Evolutionary conservation across 805 yeast genomes (phyloP), one percentile per base, ranked within the genome.

Genomic region (Candida ascalaphidarum): DNA sequence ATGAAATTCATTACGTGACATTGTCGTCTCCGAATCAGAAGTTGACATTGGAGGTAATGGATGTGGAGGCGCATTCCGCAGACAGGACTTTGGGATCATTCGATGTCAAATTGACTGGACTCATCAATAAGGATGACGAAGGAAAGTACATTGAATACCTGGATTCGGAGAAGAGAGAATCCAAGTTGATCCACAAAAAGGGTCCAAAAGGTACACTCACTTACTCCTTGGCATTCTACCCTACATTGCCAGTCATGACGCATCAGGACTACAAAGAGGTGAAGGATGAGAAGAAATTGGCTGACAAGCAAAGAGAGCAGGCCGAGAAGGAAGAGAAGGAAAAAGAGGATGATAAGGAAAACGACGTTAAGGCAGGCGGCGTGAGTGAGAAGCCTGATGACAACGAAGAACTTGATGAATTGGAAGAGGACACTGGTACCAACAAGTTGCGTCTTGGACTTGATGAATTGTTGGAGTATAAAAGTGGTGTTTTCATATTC

Each of bases 21-120:
- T 72, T 92, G 11, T 72, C 94, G 5, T 80, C 89, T 25, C 74
- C 85, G 14, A 79, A 81, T 48, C 96, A 88, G 54, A 77, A 70
- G 44, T 55, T 92, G 37, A 77, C 88, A 2, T 51, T 92, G 31
- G 97, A 92, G 50, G 94, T 77, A 5, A 82, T 92, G 95, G 97
- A 92, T 57, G 81, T 81, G 19, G 89, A 88, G 57, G 70, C 69
- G 34, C 68, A 60, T 30, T 72, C 80, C n/a, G 72, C 75, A 23
- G 98, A 92, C 55, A 75, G 96, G 44, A 73, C 94, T 4, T 68
- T 92, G 27, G 99, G 99, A 29, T 69, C 79, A 3, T 79, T 83
- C 58, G 79, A 77, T 43, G 57, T 92, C 13, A 72, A 74, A 43
- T 61, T 83, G 36, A 63, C 66, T 30, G 83, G 77, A 16, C 58